Evolutionary conservation across 2,329 filamentous ascomycete species (phyloP).

Genomic region (Diaporthe capsici): DNA sequence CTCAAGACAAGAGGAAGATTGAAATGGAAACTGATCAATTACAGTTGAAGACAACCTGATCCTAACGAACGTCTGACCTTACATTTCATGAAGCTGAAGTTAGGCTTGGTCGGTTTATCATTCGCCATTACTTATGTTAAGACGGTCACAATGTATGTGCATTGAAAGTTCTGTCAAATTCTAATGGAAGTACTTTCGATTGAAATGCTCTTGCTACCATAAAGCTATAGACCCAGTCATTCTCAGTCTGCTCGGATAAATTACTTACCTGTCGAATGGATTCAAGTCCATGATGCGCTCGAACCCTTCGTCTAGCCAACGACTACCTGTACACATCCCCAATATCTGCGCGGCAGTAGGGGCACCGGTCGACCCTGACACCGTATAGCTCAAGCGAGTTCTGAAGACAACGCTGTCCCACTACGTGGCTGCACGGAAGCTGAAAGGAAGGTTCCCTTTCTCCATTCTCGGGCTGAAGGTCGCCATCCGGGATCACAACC

Average conservation of each 20-base stretch:
- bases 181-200: not conserved
- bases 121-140: no score
- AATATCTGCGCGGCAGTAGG: slow-evolving; percentile 1
- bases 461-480: not conserved
- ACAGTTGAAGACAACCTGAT: no score
- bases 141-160: not conserved
- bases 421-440: not conserved
- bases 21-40: not conserved
- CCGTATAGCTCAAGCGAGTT: not conserved
- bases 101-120: no score
- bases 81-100: not conserved
- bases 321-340: not conserved
- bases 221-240: not conserved
- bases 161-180: no score
- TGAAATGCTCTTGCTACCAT: not conserved
- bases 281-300: not conserved
- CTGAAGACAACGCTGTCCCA: not conserved
- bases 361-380: not conserved
- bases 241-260: not conserved
- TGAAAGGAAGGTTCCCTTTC: not conserved
- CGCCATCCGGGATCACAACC: not conserved
- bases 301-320: not conserved
- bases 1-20: not conserved
- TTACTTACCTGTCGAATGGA: not conserved
- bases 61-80: not conserved